Base-by-base conservation (phyloP, 176 grass and related monocot species). In the Panicum miliaceum region DNA sequence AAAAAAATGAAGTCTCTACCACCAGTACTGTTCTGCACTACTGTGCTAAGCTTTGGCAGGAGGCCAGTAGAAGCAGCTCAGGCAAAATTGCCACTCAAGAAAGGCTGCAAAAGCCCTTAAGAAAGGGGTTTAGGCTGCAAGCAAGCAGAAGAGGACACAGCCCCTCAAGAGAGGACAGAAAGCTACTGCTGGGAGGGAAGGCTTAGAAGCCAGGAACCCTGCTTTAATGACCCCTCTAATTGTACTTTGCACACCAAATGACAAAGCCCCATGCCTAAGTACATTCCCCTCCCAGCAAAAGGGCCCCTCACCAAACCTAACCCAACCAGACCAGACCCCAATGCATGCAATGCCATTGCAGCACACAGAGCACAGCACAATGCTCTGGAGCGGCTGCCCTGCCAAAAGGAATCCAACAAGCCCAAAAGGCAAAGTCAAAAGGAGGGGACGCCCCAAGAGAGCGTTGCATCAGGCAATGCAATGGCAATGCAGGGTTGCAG, bases 331-430 rank as follows among this genome's bases (percentile, higher is more conserved):
- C 70, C 79, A 75, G 51, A 16, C 61, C 74, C 68, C 87, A 42
- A 83, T 14, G 89, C 89, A 90, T 84, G 82, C 76, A 56, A 50
- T 16, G 51, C 26, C 70, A 73, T 12, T 25, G 41, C 9, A 32
- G 68, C 43, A 72, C 79, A 76, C 60, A 64, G 34, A 22, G 29
- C 79, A 76, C 76, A 53, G 35, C 83, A 22, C 84, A 70, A 56
- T 61, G 53, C 83, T 75, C 71, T 51, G 40, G 46, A 29, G 46
- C 43, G 4, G 61, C 36, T 81, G 34, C 61, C 51, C 74, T 87
- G 84, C 75, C 89, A 84, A 87, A 87, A 83, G 84, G 89, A 90
- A 90, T 84, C 89, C 89, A 80, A 87, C 89, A 84, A 83, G 76
- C 80, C 71, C 79, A n/a, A 87, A 90, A 90, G 53, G 42, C 75